Conservation (phyloP, 1,284 basidiomycete genomes). For the Apiotrichum sp. region DNA sequence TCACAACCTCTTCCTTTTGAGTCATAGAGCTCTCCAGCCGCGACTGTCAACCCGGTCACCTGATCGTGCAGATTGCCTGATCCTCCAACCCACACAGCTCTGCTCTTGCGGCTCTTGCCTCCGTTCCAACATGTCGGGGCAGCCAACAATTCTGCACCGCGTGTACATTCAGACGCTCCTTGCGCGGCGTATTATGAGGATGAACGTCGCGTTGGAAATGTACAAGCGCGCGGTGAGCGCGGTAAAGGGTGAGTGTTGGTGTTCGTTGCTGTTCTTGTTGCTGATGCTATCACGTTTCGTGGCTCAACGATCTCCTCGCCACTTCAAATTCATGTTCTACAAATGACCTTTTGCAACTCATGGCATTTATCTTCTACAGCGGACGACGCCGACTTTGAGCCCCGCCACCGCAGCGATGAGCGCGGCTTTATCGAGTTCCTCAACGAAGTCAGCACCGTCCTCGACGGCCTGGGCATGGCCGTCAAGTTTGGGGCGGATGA, state of each 20-base stretch:
- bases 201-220: conserved; percentile 35
- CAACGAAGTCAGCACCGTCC: conserved; percentile 24
- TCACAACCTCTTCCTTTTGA: too few species aligned
- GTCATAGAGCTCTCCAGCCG: too few species aligned
- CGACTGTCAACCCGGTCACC: background rate
- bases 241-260: conserved; percentile 18
- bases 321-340: background rate
- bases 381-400: conserved; percentile 21
- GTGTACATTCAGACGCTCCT: conserved; percentile 41
- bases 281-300: too few species aligned
- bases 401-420: conserved; percentile 18
- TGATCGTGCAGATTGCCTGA: background rate
- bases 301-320: background rate
- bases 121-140: conserved; percentile 1
- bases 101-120: background rate
- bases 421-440: conserved; percentile 29
- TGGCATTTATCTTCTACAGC: conserved; percentile 11
- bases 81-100: background rate
- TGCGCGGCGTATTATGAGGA: conserved; percentile 31
- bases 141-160: conserved; percentile 36
- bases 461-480: conserved; percentile 34
- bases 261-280: background rate
- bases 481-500: conserved; percentile 31
- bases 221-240: conserved; percentile 35
- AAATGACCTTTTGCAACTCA: background rate